Evolutionary conservation across 2,329 filamentous ascomycete species (phyloP).

Genomic region (Rhynchosporium agropyri): DNA sequence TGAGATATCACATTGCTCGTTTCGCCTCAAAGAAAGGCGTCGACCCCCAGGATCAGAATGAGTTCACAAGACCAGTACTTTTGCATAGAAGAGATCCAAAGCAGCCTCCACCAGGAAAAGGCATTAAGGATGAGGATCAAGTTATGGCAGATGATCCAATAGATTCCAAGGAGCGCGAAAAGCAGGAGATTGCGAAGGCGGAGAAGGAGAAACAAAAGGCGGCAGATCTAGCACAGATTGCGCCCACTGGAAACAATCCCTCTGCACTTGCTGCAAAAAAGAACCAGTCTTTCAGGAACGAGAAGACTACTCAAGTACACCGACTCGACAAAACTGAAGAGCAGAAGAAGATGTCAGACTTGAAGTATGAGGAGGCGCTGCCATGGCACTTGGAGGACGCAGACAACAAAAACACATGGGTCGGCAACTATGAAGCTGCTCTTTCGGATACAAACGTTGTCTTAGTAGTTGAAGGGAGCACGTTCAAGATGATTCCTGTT

Average conservation of each 20-base stretch:
- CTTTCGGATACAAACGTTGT: constrained; percentile 85
- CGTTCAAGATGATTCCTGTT: constrained; percentile 83
- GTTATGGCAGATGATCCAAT: constrained; percentile 45
- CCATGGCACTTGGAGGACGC: constrained; percentile 98
- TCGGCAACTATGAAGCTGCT: constrained; percentile 86
- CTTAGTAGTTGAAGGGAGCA: constrained; percentile 68
- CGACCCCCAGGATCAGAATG: constrained; percentile 69
- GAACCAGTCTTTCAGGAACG: constrained; percentile 69
- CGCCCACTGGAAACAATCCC: constrained; percentile 70
- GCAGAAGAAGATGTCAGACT: constrained; percentile 68
- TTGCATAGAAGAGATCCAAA: constrained; percentile 87
- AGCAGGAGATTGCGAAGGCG: constrained; percentile 69
- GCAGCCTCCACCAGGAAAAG: constrained; percentile 64
- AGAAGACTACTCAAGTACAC: constrained; percentile 86
- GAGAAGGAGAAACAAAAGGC: constrained; percentile 86
- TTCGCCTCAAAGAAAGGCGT: constrained; percentile 64
- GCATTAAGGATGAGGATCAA: constrained; percentile 61
- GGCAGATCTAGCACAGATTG: constrained; percentile 88
- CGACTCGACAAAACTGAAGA: constrained; percentile 73
- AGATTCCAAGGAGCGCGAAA: constrained; percentile 63
- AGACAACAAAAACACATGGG: constrained; percentile 92
- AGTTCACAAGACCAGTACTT: constrained; percentile 86
- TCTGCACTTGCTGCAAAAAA: constrained; percentile 40
- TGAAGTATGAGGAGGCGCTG: constrained; percentile 90
- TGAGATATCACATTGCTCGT: constrained; percentile 87